A percentile compares a stretch with the other conserved stretches of the same genome.
phyloP scores from a whole-genome alignment of 1,139 yeast species.

The Wickerhamomyces sp. region DNA sequence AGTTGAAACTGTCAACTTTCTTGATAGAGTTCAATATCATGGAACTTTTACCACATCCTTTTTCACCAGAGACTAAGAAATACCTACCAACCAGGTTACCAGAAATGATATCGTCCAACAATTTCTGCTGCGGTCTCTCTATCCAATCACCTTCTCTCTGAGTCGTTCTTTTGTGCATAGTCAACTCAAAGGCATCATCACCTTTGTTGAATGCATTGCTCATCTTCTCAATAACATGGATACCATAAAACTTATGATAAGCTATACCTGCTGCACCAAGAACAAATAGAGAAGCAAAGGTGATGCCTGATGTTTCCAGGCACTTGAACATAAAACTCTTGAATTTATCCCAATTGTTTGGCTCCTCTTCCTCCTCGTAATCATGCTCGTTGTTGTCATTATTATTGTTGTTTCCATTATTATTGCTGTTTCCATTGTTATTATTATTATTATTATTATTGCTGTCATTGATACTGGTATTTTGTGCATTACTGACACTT shows the following conservation, averaged over 20 bases:
- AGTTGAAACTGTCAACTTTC: constrained; percentile 58
- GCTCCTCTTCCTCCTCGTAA: constrained; percentile 13
- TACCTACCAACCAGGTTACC: constrained; percentile 67
- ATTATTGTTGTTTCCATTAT: constrained; percentile 9
- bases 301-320: constrained; percentile 69
- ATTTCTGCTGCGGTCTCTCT: constrained; percentile 61
- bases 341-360: constrained; percentile 23
- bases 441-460: neutral
- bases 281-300: constrained; percentile 67
- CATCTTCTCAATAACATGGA: constrained; percentile 62
- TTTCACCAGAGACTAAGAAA: constrained; percentile 72
- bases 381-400: constrained; percentile 9
- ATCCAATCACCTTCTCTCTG: constrained; percentile 48
- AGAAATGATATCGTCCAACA: constrained; percentile 59
- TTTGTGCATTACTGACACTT: neutral
- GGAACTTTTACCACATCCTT: constrained; percentile 84
- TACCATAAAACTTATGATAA: constrained; percentile 61
- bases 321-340: constrained; percentile 44
- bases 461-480: neutral
- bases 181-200: constrained; percentile 60
- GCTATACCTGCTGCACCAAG: constrained; percentile 68
- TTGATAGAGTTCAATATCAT: constrained; percentile 46
- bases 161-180: constrained; percentile 40
- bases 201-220: constrained; percentile 63
- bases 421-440: constrained; percentile 6